Conservation (phyloP, 1,284 basidiomycete species). For the Cerioporus squamosus region DNA sequence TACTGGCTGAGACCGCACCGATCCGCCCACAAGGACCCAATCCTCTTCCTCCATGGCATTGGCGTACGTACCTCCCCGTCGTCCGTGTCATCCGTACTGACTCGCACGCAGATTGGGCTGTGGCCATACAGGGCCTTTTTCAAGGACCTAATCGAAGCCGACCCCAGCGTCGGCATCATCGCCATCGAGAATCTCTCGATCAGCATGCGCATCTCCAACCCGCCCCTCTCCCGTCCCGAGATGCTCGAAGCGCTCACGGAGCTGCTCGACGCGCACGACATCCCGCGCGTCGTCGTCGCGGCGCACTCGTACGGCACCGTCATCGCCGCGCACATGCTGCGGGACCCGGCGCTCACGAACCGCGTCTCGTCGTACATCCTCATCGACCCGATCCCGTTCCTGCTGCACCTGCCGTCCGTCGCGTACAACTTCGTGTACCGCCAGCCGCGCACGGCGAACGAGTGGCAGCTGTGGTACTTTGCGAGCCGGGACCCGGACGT, state of each 20-base stretch:
- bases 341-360: constrained; percentile 32
- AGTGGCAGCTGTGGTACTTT: constrained; percentile 74
- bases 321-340: constrained; percentile 52
- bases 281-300: constrained; percentile 49
- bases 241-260: constrained; percentile 41
- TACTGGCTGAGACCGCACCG: constrained; percentile 69
- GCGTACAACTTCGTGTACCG: constrained; percentile 72
- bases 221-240: constrained; percentile 44
- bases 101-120: constrained; percentile 54
- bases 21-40: constrained; percentile 48
- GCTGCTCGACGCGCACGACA: constrained; percentile 48
- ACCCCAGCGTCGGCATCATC: constrained; percentile 56
- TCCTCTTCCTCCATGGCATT: constrained; percentile 69
- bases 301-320: constrained; percentile 71
- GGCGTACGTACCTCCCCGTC: constrained; percentile 47
- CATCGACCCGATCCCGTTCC: constrained; percentile 66
- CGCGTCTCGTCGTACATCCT: constrained; percentile 50
- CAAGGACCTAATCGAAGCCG: constrained; percentile 42
- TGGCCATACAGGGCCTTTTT: constrained; percentile 59
- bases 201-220: constrained; percentile 58
- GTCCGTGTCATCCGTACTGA: neutral
- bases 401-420: constrained; percentile 62
- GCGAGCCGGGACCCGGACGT: constrained; percentile 66
- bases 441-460: constrained; percentile 52
- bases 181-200: constrained; percentile 63